Evolutionary conservation across 2,329 filamentous ascomycete genomes (phyloP).

Genomic region (Mariannaea elegans): DNA sequence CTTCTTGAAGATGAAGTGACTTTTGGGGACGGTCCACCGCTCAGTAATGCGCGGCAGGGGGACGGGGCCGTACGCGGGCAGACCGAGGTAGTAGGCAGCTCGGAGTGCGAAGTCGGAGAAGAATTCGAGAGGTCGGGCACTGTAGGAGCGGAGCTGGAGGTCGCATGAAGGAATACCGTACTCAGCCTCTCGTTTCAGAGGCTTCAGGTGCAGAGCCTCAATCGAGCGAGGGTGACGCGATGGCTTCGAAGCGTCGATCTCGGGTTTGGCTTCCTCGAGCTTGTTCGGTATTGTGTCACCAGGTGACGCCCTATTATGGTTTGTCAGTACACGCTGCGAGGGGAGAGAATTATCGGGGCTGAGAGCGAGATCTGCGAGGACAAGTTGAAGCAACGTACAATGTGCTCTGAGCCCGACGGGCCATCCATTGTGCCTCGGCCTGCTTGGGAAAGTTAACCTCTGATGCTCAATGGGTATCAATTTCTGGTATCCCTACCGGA

Average conservation of each 20-base stretch:
- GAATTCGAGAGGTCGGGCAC: constrained; percentile 88
- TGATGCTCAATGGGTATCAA: background rate
- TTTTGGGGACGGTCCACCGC: constrained; percentile 91
- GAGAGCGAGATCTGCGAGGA: background rate
- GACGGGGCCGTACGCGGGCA: constrained; percentile 85
- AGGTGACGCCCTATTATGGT: constrained; percentile 25
- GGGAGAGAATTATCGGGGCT: background rate
- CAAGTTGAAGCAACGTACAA: constrained; percentile 32
- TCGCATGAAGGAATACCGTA: constrained; percentile 87
- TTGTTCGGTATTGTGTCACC: constrained; percentile 30
- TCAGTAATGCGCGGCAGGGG: constrained; percentile 88
- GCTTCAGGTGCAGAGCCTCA: constrained; percentile 86
- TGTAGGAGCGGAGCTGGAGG: constrained; percentile 92
- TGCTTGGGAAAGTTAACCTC: constrained; percentile 24
- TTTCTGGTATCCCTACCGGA: constrained; percentile 29
- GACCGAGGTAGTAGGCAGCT: constrained; percentile 90
- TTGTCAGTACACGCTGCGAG: background rate
- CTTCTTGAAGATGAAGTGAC: constrained; percentile 96
- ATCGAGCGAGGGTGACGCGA: constrained; percentile 78
- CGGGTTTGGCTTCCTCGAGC: background rate
- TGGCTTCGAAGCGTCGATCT: constrained; percentile 11
- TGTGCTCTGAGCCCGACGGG: constrained; percentile 37
- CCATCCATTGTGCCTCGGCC: constrained; percentile 36
- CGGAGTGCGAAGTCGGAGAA: constrained; percentile 94
- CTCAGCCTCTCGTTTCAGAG: constrained; percentile 77